phyloP scores from a whole-genome alignment of 768 basidiomycete species.

The Pleurotus salmoneostramineus region DNA sequence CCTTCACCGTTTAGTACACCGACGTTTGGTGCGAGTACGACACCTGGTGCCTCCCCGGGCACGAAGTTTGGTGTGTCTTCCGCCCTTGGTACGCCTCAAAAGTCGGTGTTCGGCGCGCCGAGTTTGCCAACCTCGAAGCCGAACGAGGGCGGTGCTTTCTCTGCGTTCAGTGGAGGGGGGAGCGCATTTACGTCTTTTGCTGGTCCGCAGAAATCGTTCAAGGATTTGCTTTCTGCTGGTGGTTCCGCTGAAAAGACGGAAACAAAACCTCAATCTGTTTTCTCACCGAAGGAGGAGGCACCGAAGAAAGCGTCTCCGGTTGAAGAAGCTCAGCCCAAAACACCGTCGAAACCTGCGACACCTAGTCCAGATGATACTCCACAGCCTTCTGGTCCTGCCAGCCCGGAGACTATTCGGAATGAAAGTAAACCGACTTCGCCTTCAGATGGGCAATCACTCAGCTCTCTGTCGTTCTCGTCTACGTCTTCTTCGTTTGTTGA shows the following conservation, averaged over 20 bases:
- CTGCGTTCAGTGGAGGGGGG: not conserved
- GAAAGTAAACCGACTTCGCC: not conserved
- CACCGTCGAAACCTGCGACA: too few species aligned
- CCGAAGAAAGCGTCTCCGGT: too few species aligned
- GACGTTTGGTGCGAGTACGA: constrained; percentile 34
- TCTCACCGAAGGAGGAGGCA: not conserved
- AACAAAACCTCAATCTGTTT: not conserved
- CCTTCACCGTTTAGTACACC: constrained; percentile 19
- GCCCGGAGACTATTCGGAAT: not conserved
- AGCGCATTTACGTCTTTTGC: constrained; percentile 9
- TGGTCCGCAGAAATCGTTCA: constrained; percentile 48
- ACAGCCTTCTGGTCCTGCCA: not conserved
- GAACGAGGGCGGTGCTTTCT: constrained; percentile 7
- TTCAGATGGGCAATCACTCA: constrained; percentile 24
- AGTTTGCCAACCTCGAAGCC: not conserved
- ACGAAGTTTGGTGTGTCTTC: constrained; percentile 37
- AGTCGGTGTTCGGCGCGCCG: too few species aligned
- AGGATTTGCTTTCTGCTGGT: constrained; percentile 51
- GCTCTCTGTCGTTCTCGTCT: constrained; percentile 38
- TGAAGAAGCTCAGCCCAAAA: too few species aligned
- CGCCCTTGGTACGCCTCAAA: constrained; percentile 16
- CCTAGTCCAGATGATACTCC: not conserved
- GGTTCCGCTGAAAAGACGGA: constrained; percentile 18
- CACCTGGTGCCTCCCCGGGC: constrained; percentile 17
- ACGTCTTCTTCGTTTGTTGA: constrained; percentile 47